phyloP scores from a whole-genome alignment of 73 alveolate genomes.

The Blepharisma japonicum region DNA sequence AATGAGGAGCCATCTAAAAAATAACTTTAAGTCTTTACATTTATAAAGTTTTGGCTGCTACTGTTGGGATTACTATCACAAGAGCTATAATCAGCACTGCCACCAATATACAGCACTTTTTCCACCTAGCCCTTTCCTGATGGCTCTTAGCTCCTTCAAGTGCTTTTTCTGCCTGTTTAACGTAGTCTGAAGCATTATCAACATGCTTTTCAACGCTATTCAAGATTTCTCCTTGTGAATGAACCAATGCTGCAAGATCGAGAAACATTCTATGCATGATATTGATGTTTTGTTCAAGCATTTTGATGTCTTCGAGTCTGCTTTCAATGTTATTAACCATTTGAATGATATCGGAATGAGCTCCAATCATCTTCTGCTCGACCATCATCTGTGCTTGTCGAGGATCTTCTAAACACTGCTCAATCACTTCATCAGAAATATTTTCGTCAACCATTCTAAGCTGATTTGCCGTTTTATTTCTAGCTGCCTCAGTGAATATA shows the following conservation, averaged over 20 bases:
- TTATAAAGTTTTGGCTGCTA: neutral
- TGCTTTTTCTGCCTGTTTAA: neutral
- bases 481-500: neutral
- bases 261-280: slow-evolving; percentile 23
- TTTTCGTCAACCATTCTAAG: slow-evolving; percentile 18
- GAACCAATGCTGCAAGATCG: slow-evolving; percentile 14
- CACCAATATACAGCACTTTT: slow-evolving; percentile 8
- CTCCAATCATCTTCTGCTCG: neutral
- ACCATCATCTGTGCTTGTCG: neutral
- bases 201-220: slow-evolving; percentile 23
- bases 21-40: too few species aligned
- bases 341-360: slow-evolving; percentile 3
- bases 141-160: neutral
- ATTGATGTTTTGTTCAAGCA: slow-evolving; percentile 21
- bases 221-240: slow-evolving; percentile 13
- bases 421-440: slow-evolving; percentile 11
- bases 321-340: neutral
- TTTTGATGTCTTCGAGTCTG: slow-evolving; percentile 12
- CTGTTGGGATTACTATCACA: neutral
- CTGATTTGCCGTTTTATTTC: slow-evolving; percentile 17
- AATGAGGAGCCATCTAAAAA: neutral
- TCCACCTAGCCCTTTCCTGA: slow-evolving; percentile 1
- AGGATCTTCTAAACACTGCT: slow-evolving; percentile 16
- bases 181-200: slow-evolving; percentile 7
- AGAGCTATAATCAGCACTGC: neutral